Conservation (phyloP, 257 asterid species). For the Catharanthus roseus region DNA sequence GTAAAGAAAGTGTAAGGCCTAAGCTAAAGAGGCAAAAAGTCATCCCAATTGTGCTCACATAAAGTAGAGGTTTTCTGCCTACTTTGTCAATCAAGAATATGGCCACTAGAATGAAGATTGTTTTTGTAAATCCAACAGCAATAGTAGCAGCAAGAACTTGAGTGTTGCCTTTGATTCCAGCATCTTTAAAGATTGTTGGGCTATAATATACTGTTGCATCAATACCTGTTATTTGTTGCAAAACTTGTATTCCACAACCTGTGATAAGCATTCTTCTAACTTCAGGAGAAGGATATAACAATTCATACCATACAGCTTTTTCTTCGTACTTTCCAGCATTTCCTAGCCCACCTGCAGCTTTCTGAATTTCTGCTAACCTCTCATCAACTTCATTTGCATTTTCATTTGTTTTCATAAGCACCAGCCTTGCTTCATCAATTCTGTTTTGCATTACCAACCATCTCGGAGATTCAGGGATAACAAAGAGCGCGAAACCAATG, state of each 20-base stretch:
- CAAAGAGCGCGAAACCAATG: conserved; percentile 34
- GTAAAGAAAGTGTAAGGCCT: conserved; percentile 37
- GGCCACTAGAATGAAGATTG: conserved; percentile 45
- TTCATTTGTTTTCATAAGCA: conserved; percentile 44
- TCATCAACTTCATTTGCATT: conserved; percentile 41
- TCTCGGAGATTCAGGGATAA: conserved; percentile 63
- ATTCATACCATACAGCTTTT: conserved; percentile 48
- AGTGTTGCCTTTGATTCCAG: conserved; percentile 42
- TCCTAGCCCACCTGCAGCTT: conserved; percentile 38
- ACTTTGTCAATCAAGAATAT: conserved; percentile 49
- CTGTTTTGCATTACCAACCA: conserved; percentile 63
- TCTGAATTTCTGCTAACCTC: conserved; percentile 48
- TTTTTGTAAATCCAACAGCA: conserved; percentile 61
- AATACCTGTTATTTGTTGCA: conserved; percentile 63
- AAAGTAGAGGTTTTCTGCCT: conserved; percentile 57
- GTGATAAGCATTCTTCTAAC: conserved; percentile 53
- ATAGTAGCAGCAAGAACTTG: conserved; percentile 53
- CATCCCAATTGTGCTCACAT: conserved; percentile 59
- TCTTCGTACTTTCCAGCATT: conserved; percentile 30
- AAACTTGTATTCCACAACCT: conserved; percentile 56
- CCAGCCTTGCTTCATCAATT: conserved; percentile 43
- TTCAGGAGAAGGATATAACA: conserved; percentile 47
- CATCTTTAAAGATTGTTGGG: conserved; percentile 48
- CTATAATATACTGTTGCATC: conserved; percentile 65
- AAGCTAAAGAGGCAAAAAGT: conserved; percentile 40